phyloP scores from a whole-genome alignment of 1,284 basidiomycete species.

The Calocybe gambosa region DNA sequence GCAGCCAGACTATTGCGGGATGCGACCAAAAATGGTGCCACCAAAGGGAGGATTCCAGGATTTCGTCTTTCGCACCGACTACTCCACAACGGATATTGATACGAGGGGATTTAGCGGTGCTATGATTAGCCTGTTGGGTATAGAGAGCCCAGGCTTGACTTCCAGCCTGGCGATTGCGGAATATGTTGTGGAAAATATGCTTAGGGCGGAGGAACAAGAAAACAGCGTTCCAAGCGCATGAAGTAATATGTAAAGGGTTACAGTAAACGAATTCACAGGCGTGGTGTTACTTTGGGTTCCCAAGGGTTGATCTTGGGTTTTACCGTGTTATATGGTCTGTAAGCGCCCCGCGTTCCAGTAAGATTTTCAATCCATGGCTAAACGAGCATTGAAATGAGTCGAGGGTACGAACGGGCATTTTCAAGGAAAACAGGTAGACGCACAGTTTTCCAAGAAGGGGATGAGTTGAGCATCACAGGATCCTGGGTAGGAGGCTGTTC shows the following conservation, averaged over 20 bases:
- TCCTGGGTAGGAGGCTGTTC: conserved; percentile 75
- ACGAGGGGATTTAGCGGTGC: conserved; percentile 27
- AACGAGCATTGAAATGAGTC: conserved; percentile 1
- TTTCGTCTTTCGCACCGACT: conserved; percentile 65
- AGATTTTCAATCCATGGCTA: conserved; percentile 82
- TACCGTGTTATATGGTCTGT: conserved; percentile 82
- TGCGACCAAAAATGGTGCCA: conserved; percentile 83
- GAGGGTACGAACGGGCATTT: not conserved
- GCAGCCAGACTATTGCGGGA: conserved; percentile 85
- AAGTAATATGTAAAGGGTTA: not conserved
- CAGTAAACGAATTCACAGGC: conserved; percentile 27
- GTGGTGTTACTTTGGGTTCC: conserved; percentile 67
- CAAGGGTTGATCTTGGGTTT: conserved; percentile 78
- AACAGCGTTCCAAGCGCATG: not conserved
- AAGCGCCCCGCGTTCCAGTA: conserved; percentile 87
- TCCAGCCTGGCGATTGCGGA: conserved; percentile 73
- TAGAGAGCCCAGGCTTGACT: conserved; percentile 76
- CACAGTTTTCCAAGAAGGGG: conserved; percentile 81
- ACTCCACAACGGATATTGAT: conserved; percentile 26
- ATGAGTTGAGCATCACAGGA: conserved; percentile 56
- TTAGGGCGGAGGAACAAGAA: conserved; percentile 23
- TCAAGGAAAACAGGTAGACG: conserved; percentile 22
- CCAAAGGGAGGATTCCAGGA: conserved; percentile 80
- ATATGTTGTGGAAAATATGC: conserved; percentile 56
- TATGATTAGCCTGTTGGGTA: conserved; percentile 74